Evolutionary conservation across 2,329 filamentous ascomycete genomes (phyloP).

Genomic region (Curvularia hawaiiensis): DNA sequence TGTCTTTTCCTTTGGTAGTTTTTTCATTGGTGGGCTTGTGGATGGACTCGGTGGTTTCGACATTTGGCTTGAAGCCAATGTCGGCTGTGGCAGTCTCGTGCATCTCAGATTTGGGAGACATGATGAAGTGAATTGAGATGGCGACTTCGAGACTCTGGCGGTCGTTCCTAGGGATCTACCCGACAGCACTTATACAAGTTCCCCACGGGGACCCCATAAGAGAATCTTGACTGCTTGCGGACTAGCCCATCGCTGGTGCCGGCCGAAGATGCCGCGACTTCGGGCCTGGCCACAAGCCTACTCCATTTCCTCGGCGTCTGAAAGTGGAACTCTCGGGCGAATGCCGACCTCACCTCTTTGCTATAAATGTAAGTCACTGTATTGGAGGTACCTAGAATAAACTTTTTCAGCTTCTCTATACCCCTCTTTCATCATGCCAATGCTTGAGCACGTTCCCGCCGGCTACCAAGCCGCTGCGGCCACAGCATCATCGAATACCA

Average conservation of each 20-base stretch:
- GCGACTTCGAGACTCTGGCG: background rate
- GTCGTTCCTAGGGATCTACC: constrained; percentile 13
- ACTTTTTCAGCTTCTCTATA: background rate
- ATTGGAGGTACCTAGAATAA: background rate
- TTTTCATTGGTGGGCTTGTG: constrained; percentile 24
- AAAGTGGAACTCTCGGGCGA: constrained; percentile 5
- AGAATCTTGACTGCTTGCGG: constrained; percentile 14
- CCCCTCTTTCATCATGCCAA: constrained; percentile 50
- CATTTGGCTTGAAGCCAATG: constrained; percentile 26
- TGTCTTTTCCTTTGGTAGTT: constrained; percentile 46
- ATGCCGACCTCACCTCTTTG: background rate
- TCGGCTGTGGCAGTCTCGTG: constrained; percentile 10
- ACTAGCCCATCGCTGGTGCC: background rate
- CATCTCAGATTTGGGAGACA: constrained; percentile 23
- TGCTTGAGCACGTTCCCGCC: constrained; percentile 53
- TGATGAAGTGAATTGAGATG: constrained; percentile 8
- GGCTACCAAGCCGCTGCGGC: constrained; percentile 36
- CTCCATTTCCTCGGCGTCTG: background rate
- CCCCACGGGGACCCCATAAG: constrained; percentile 38
- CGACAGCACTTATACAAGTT: constrained; percentile 16
- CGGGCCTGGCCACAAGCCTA: background rate
- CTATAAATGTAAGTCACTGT: constrained; percentile 10
- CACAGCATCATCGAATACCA: constrained; percentile 24
- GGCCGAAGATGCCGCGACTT: constrained; percentile 22
- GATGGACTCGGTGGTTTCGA: constrained; percentile 36